Conservation (phyloP, 176 grass and related monocot species). For the Bothriochloa decipiens region DNA sequence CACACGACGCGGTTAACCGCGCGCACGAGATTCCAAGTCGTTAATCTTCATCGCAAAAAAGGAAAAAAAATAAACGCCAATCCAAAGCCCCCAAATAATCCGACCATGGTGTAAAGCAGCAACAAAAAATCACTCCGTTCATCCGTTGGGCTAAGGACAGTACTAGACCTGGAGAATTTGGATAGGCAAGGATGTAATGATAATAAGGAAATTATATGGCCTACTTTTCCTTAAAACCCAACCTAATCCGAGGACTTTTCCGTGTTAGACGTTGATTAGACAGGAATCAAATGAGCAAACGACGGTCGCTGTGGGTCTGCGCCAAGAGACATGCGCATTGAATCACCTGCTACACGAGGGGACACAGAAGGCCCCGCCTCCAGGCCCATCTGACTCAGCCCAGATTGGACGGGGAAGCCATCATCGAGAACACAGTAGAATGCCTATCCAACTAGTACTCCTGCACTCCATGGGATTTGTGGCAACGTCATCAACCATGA, state of each 20-base stretch:
- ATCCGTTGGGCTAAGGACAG: too few relatives aligned
- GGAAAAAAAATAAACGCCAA: not conserved
- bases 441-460: not conserved
- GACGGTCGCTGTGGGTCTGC: not conserved
- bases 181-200: not conserved
- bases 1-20: not conserved
- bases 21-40: not conserved
- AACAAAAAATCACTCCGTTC: not conserved
- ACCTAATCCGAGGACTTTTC: not conserved
- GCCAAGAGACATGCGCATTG: conserved; percentile 47
- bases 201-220: not conserved
- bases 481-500: not conserved
- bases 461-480: not conserved
- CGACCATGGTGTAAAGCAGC: not conserved
- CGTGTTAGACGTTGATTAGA: conserved; percentile 5
- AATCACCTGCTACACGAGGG: conserved; percentile 39
- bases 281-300: not conserved
- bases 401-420: conserved; percentile 39
- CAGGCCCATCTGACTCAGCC: conserved; percentile 53
- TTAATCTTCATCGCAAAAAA: not conserved
- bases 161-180: not conserved
- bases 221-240: not conserved
- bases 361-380: conserved; percentile 38
- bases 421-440: not conserved
- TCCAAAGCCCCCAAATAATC: not conserved